Evolutionary conservation across 768 basidiomycete genomes (phyloP).

Genomic region (Agaricus blazei): DNA sequence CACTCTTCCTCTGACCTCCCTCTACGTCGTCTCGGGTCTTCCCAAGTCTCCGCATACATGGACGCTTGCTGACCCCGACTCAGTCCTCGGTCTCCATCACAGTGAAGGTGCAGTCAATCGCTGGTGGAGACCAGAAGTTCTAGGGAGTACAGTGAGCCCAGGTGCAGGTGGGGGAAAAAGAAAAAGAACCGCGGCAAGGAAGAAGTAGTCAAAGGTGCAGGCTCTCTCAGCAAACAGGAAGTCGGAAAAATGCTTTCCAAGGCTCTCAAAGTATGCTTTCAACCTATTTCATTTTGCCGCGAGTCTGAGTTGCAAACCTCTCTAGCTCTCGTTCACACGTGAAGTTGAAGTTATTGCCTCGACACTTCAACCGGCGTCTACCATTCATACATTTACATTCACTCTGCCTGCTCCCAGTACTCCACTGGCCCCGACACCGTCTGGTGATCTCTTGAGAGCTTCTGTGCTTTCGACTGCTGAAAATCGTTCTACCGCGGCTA

Average conservation of each 20-base stretch:
- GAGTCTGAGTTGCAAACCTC: conserved; percentile 3
- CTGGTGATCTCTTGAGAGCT: conserved; percentile 65
- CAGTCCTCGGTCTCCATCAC: conserved; percentile 77
- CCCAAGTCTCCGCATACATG: conserved; percentile 88
- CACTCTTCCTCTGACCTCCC: conserved; percentile 71
- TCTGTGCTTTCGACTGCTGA: conserved; percentile 66
- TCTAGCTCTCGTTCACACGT: conserved; percentile 81
- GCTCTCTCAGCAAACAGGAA: conserved; percentile 79
- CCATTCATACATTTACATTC: conserved; percentile 90
- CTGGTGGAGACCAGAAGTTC: conserved; percentile 90
- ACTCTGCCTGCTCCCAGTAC: conserved; percentile 72
- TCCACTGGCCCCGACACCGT: conserved; percentile 70
- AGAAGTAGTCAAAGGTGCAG: conserved; percentile 68
- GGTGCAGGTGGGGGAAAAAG: conserved; percentile 77
- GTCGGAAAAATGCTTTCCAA: conserved; percentile 89
- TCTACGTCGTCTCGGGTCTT: conserved; percentile 85
- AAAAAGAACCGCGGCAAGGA: conserved; percentile 55
- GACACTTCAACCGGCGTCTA: conserved; percentile 90
- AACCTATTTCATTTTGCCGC: conserved; percentile 4
- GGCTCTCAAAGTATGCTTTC: conserved; percentile 67
- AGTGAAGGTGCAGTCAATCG: conserved; percentile 79
- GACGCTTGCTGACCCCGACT: conserved; percentile 83
- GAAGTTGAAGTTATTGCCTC: conserved; percentile 94
- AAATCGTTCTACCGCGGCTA: conserved; percentile 61
- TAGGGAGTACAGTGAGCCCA: conserved; percentile 83